Percentiles rank a stretch among this genome's conserved stretches.
phyloP scores from a whole-genome alignment of 2,329 filamentous ascomycete species.

The Penicillium brasilianum region DNA sequence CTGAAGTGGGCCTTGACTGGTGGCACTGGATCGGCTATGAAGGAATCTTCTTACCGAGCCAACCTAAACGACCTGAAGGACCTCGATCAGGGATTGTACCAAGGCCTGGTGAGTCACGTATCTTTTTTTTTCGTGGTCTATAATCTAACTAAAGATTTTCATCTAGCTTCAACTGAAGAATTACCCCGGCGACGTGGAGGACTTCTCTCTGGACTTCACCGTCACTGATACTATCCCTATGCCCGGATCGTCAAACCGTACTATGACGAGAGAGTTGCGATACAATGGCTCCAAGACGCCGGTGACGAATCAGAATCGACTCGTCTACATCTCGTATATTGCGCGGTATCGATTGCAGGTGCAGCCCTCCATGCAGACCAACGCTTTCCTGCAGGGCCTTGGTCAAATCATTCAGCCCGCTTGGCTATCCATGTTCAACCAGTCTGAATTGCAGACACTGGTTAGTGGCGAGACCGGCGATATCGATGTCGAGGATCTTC shows the following conservation, averaged over 20 bases:
- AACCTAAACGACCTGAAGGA: conserved; percentile 93
- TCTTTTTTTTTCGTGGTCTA: not conserved
- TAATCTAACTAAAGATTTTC: conserved; percentile 1
- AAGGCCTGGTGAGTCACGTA: conserved; percentile 67
- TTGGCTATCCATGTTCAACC: conserved; percentile 99
- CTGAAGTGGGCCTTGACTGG: conserved; percentile 89
- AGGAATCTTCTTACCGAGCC: conserved; percentile 78
- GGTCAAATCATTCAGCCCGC: conserved; percentile 85
- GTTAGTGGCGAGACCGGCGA: conserved; percentile 85
- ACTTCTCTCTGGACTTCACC: conserved; percentile 85
- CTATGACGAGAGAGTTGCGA: conserved; percentile 75
- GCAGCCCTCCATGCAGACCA: conserved; percentile 80
- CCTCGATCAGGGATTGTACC: conserved; percentile 87
- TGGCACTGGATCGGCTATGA: conserved; percentile 64
- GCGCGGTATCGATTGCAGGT: conserved; percentile 82
- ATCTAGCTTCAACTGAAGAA: conserved; percentile 73
- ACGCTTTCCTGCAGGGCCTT: conserved; percentile 84
- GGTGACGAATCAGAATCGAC: conserved; percentile 90
- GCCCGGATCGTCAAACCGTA: conserved; percentile 60
- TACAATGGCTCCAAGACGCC: conserved; percentile 74
- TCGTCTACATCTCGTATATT: conserved; percentile 93
- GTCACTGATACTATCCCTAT: conserved; percentile 71
- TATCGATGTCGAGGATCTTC: conserved; percentile 85
- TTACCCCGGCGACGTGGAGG: conserved; percentile 77
- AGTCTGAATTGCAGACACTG: conserved; percentile 88